A percentile compares a stretch with the other conserved stretches of the same genome.
Conservation (phyloP, 352 stramenopile genomes). For the Phytophthora fragariaefolia region DNA sequence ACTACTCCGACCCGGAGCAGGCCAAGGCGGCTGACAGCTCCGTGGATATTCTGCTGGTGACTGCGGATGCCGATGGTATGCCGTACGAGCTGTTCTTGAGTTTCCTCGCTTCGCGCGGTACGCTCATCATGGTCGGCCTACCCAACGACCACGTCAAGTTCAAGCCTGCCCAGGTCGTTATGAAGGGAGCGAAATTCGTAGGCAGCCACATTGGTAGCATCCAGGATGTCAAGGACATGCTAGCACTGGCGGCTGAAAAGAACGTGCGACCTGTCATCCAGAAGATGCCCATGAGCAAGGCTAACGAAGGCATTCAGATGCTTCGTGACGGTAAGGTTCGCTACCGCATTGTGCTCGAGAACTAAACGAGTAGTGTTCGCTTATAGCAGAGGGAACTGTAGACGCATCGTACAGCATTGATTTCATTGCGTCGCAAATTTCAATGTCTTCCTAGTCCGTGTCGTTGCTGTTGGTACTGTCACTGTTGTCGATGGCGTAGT, state of each 20-base stretch:
- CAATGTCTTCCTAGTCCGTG: constrained; percentile 5
- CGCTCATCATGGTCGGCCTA: constrained; percentile 69
- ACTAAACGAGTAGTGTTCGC: constrained; percentile 21
- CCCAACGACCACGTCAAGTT: constrained; percentile 69
- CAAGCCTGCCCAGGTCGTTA: constrained; percentile 56
- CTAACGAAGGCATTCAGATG: constrained; percentile 54
- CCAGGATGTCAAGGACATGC: constrained; percentile 82
- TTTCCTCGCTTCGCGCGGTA: constrained; percentile 62
- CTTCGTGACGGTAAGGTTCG: constrained; percentile 45
- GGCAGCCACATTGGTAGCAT: constrained; percentile 84
- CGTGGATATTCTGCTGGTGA: constrained; percentile 81
- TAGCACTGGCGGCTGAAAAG: constrained; percentile 76
- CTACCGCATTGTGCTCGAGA: constrained; percentile 60
- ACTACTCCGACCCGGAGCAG: constrained; percentile 51
- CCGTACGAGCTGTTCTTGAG: constrained; percentile 55
- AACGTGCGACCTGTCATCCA: constrained; percentile 64
- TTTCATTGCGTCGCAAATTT: constrained; percentile 3
- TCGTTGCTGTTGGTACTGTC: constrained; percentile 7
- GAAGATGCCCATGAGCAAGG: constrained; percentile 56
- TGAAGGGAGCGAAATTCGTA: constrained; percentile 47
- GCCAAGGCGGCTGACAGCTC: constrained; percentile 33
- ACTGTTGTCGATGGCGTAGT: constrained; percentile 41
- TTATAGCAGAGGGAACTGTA: neutral
- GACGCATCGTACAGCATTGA: neutral
- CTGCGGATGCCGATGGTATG: constrained; percentile 61